Evolutionary conservation across 2,329 filamentous ascomycete genomes (phyloP).

Genomic region (Hypomyces rosellus): DNA sequence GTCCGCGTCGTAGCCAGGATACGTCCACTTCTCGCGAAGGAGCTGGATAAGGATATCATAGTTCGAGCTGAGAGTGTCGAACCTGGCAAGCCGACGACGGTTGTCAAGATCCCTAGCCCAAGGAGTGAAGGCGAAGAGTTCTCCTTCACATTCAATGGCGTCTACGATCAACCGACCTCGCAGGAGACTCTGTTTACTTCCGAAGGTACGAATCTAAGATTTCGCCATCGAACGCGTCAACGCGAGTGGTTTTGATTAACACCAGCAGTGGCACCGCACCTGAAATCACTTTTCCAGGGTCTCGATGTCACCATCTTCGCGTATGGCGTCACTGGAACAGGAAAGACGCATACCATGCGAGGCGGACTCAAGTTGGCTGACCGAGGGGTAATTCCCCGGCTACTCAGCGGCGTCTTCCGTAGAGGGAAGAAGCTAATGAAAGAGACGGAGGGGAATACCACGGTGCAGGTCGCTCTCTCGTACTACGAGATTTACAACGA

Average conservation of each 20-base stretch:
- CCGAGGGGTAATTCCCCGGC: conserved; percentile 77
- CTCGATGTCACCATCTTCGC: conserved; percentile 86
- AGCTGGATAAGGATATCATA: conserved; percentile 83
- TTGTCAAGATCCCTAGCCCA: conserved; percentile 87
- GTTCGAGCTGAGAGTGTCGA: conserved; percentile 61
- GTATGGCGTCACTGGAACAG: conserved; percentile 87
- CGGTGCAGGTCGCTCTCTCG: conserved; percentile 68
- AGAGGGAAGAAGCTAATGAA: conserved; percentile 79
- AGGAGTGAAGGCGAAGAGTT: conserved; percentile 90
- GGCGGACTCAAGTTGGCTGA: conserved; percentile 82
- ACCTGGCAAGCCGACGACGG: conserved; percentile 53
- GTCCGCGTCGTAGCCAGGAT: conserved; percentile 88
- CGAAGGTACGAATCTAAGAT: conserved; percentile 57
- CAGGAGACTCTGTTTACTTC: conserved; percentile 85
- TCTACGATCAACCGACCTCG: conserved; percentile 73
- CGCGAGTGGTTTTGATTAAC: conserved; percentile 18
- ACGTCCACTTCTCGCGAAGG: conserved; percentile 77
- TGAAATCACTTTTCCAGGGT: conserved; percentile 88
- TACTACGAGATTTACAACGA: conserved; percentile 99
- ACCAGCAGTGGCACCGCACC: conserved; percentile 68
- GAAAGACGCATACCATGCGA: conserved; percentile 95
- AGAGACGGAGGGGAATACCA: conserved; percentile 64
- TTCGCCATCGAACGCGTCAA: conserved; percentile 5
- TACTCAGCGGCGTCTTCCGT: conserved; percentile 80
- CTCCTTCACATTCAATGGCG: conserved; percentile 89